Evolutionary conservation across 1,139 yeast genomes (phyloP), one percentile per base, ranked within the genome.

Genomic region (Suhomyces terraborum): DNA sequence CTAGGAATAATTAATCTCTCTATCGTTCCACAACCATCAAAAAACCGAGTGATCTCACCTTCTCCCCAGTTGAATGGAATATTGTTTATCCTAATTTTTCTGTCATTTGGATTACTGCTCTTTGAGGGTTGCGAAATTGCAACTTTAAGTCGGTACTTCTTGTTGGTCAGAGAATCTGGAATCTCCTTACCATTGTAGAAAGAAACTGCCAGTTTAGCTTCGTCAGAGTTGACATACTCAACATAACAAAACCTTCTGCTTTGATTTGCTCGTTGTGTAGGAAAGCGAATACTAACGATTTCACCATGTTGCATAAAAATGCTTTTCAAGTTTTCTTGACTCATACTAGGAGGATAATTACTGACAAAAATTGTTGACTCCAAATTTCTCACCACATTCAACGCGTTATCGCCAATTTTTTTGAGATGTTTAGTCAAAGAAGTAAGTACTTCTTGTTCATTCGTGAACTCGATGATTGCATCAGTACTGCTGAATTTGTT

Each of bases 221-320:
- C 66, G 7, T 66, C 66, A 0, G 75, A 45, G 10, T 67, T 58
- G 0, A 66, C 51, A 50, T 65, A 81, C 53, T 88, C 95, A 10
- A 86, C 70, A 53, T 88, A 88, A 47, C 95, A 87, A 56, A 88
- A 88, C 26, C 95, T 61, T 43, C 95, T 70, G 16, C 73, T 73
- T 4, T 43, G 46, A 48, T 80, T 76, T 36, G 67, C 72, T 30
- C 73, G 73, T 46, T 84, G 76, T 0, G 85, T 77, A 0, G 96
- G 96, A 32, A 87, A 69, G 38, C 96, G 66, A 1, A 84, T 64
- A 42, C 80, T 77, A 6, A 80, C 51, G 0, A 82, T 59, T 0
- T 61, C 58, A 0, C 88, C 88, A 37, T 58, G 58, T 4, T 59
- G 41, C 0, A 56, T 47, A 53, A 87, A 83, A n/a, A 77, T 32